Conservation (phyloP, 2,329 filamentous ascomycete genomes). For the Colletotrichum cereale region DNA sequence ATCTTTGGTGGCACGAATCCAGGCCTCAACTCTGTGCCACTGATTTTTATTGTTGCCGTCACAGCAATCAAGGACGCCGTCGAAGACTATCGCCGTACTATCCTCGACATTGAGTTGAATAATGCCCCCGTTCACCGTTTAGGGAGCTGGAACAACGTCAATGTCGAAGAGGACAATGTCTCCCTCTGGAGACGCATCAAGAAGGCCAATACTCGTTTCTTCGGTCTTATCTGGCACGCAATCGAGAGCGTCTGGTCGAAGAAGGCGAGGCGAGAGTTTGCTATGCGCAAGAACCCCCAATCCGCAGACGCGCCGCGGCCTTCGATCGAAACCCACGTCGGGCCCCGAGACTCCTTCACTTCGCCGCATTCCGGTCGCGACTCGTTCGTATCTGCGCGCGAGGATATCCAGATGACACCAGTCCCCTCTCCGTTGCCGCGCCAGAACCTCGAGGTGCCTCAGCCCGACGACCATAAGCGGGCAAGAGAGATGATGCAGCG, state of each 20-base stretch:
- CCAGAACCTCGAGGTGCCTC: conserved; percentile 53
- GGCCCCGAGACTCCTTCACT: conserved; percentile 63
- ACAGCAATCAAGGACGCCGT: conserved; percentile 95
- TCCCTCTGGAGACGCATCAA: conserved; percentile 90
- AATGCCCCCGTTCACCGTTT: conserved; percentile 95
- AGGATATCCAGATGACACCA: conserved; percentile 95
- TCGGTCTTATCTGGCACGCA: conserved; percentile 65
- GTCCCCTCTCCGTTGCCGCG: conserved; percentile 82
- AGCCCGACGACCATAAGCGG: conserved; percentile 50
- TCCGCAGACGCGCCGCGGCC: conserved; percentile 59
- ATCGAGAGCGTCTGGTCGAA: conserved; percentile 64
- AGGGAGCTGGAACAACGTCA: conserved; percentile 91
- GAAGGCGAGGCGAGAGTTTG: conserved; percentile 62
- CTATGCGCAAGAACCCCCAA: conserved; percentile 59
- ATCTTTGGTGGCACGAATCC: conserved; percentile 96
- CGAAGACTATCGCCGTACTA: conserved; percentile 92
- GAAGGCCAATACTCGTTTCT: conserved; percentile 80
- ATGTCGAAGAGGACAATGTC: conserved; percentile 88
- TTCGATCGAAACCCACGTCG: conserved; percentile 73
- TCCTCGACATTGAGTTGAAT: conserved; percentile 93
- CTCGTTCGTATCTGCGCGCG: conserved; percentile 67
- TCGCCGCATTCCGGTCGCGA: conserved; percentile 58
- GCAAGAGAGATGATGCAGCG: conserved; percentile 57
- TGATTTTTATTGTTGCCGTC: conserved; percentile 91
- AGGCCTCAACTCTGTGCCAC: conserved; percentile 87